Base-by-base conservation (phyloP, 2,329 filamentous ascomycete genomes). In the Uncinocarpus reesii region DNA sequence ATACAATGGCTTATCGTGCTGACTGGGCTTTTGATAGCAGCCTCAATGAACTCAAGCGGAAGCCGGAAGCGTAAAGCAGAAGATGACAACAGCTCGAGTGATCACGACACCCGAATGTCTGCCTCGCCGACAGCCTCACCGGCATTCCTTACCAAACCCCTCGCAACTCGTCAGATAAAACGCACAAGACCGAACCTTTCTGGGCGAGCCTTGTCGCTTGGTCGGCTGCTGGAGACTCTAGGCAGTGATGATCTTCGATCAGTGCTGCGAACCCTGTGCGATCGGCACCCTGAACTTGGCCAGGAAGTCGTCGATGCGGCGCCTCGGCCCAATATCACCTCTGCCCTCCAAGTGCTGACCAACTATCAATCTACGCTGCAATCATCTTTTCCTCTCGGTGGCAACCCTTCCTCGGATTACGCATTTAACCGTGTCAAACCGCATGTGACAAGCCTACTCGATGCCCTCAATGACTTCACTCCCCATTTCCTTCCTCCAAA, bases 401-500 rank as follows among this genome's bases (percentile, higher is more conserved):
- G 87, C 61, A 83, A 88, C 57, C 78, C 83, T 10, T 86, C 81
- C 50, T 87, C 88, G 35, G 90, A 96, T 65, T 96, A 96, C 68
- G 83, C 87, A 43, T 98, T 95, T 65, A 93, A 95, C 63, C 81
- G 92, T 58, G 86, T 96, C 47, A 86, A 84, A 57, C 84, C 89
- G 55, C 79, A 84, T 31, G 75, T 96, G 15, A 71, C 80, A 21
- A 81, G 86, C 50, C 77, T 98, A 20, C 79, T 95, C 51, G 87
- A 95, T 51, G 88, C 92, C 36, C 75, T 98, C 37, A 83, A 84
- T 63, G 92, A 98, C 62, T 98, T 93, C 63, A 96, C 89, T 0
- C 87, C 88, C 3, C 88, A 96, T 65, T 98, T 94, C 60, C 79
- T 98, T 2, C 92, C 92, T 10, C 92, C 92, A 0, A 84, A 85